Conservation (phyloP, 1,139 yeast genomes). For the Geotrichum restrictum region DNA sequence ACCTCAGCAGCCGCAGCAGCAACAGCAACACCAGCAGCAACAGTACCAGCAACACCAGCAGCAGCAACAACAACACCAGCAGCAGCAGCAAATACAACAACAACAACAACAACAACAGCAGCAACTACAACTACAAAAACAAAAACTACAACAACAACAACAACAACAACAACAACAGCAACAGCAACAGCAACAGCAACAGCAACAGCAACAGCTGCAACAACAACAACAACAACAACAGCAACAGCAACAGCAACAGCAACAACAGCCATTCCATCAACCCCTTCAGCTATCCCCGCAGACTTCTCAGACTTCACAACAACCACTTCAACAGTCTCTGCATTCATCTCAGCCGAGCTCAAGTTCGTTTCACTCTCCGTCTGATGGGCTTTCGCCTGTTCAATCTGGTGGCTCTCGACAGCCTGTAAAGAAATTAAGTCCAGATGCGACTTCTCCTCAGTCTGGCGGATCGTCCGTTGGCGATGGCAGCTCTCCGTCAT, state of each 20-base stretch:
- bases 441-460: constrained; percentile 14
- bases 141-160: too few relatives aligned
- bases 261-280: constrained; percentile 14
- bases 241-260: too few relatives aligned
- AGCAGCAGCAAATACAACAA: too few relatives aligned
- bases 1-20: constrained; percentile 11
- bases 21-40: constrained; percentile 8
- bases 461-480: background rate
- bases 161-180: too few relatives aligned
- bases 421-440: constrained; percentile 19
- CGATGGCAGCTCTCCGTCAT: background rate
- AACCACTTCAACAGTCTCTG: too few relatives aligned
- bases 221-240: too few relatives aligned
- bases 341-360: background rate
- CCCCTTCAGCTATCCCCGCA: background rate
- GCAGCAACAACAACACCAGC: too few relatives aligned
- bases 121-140: too few relatives aligned
- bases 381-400: constrained; percentile 1
- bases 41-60: too few relatives aligned
- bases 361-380: constrained; percentile 2
- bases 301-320: background rate
- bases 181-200: too few relatives aligned
- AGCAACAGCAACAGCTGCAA: too few relatives aligned
- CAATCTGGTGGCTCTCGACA: constrained; percentile 3
- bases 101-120: too few relatives aligned